Percentiles rank a stretch among this genome's conserved stretches.
Conservation (phyloP, 2,329 filamentous ascomycete species). For the Pyrenophora seminiperda region DNA sequence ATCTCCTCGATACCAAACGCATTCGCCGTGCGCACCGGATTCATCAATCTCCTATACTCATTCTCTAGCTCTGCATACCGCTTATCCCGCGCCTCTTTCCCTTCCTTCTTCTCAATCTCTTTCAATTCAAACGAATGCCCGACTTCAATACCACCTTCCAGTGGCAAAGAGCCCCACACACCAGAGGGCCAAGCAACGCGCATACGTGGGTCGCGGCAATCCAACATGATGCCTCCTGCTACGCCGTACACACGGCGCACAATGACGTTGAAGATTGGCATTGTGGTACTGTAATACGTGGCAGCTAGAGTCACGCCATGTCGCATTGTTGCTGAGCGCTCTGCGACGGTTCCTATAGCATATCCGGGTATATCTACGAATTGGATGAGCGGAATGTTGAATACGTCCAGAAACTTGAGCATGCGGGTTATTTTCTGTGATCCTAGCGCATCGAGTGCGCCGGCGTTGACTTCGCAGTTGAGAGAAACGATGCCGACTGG, state of each 20-base stretch:
- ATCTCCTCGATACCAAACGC: slow-evolving; percentile 69
- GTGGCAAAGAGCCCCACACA: slow-evolving; percentile 65
- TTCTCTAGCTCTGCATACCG: slow-evolving; percentile 63
- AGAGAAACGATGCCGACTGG: slow-evolving; percentile 65
- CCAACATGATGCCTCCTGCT: slow-evolving; percentile 68
- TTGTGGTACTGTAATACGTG: slow-evolving; percentile 66
- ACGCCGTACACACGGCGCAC: slow-evolving; percentile 66
- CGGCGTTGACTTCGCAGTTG: slow-evolving; percentile 65
- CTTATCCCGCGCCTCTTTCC: slow-evolving; percentile 54
- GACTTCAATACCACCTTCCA: slow-evolving; percentile 69
- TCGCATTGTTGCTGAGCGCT: slow-evolving; percentile 67
- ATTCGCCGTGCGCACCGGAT: slow-evolving; percentile 67
- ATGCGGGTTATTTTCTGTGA: slow-evolving; percentile 65
- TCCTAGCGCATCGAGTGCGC: slow-evolving; percentile 65
- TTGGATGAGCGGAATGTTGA: slow-evolving; percentile 68
- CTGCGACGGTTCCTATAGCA: slow-evolving; percentile 67
- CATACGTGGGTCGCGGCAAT: slow-evolving; percentile 64
- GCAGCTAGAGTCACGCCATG: slow-evolving; percentile 66
- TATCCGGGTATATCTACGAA: slow-evolving; percentile 67
- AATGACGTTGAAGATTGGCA: slow-evolving; percentile 67
- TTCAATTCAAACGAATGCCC: slow-evolving; percentile 65
- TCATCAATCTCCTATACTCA: slow-evolving; percentile 67
- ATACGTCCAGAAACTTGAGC: slow-evolving; percentile 67
- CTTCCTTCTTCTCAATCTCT: slow-evolving; percentile 58
- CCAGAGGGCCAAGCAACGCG: slow-evolving; percentile 68